phyloP scores from a whole-genome alignment of 345 rosid genomes.

The Pistacia atlantica region DNA sequence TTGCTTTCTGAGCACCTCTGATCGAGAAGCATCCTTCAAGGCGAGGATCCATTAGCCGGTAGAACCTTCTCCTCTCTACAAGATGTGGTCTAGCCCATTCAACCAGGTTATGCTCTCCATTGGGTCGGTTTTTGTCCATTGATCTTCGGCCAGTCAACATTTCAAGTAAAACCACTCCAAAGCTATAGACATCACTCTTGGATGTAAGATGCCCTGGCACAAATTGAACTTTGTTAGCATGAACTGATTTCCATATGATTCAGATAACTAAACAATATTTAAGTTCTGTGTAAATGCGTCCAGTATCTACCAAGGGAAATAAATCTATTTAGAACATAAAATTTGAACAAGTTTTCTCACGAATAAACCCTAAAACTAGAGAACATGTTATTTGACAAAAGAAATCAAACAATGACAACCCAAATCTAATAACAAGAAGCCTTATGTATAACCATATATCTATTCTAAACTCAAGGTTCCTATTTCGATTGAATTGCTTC shows the following conservation, averaged over 20 bases:
- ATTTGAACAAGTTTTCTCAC: not conserved
- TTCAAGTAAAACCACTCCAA: too few species aligned
- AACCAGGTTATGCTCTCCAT: conserved; percentile 32
- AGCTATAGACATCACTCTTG: too few species aligned
- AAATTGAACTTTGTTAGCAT: not conserved
- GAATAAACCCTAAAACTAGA: not conserved
- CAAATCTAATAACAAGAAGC: not conserved
- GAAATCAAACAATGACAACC: not conserved
- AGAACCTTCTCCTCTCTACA: conserved; percentile 40
- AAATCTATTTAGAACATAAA: not conserved
- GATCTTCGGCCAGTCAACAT: conserved; percentile 45
- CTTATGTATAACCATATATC: not conserved
- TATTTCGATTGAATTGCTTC: not conserved
- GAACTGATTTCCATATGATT: too few species aligned
- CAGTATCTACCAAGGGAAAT: not conserved
- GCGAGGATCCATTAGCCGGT: conserved; percentile 37
- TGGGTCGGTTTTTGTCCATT: conserved; percentile 26
- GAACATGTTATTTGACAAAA: not conserved
- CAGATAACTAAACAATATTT: not conserved
- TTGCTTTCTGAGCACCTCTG: conserved; percentile 43
- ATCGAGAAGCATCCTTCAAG: conserved; percentile 44
- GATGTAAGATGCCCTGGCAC: not conserved
- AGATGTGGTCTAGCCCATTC: conserved; percentile 45
- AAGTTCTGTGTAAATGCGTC: not conserved
- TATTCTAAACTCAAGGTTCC: not conserved